Evolutionary conservation across 176 grass and related monocot species (phyloP), one percentile per base, ranked within the genome.

Genomic region (Triticum urartu): DNA sequence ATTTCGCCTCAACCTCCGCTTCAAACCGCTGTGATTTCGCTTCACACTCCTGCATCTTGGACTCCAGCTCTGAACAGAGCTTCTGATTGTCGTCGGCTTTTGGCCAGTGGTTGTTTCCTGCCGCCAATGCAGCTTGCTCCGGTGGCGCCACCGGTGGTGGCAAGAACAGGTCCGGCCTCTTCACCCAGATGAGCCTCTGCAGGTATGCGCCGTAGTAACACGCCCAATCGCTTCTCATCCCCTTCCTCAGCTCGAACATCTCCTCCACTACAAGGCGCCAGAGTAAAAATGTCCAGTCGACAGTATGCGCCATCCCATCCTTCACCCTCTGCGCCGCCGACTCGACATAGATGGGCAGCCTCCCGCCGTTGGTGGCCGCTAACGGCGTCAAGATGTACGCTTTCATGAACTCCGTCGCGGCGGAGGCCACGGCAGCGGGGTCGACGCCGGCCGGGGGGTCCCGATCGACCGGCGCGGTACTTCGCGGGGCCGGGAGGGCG

Each of bases 11-110:
- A 26, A 74, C 39, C 21, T 74, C 39, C 6, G 71, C 71, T 74
- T 47, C 40, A 74, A 74, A 5, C n/a, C 14, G 71, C 22, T 75
- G 45, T 15, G 22, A 75, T 75, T 42, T 75, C 24, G 6, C 72
- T 75, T 75, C 72, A 47, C 13, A 12, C 39, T 74, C 39, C 71
- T 47, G 39, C 40, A 74, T 26, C 71, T 74, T 74, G 71, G 71
- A 74, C 39, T 47, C 39, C 39, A 74, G 39, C 43, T 75, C 25
- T 17, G 24, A 52, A 18, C 45, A 25, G 15, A 77, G 43, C 45
- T 34, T 56, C 1, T 20, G 47, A 33, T 75, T 9, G 24, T 48
- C 42, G 47, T 75, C 42, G 7, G 26, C 42, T 9, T 47, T 47
- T 11, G 47, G 15, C 47, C 13, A 4, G 13, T 15, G 13, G 4